Conservation (phyloP, 352 stramenopile species). For the Globisporangium nagaii region DNA sequence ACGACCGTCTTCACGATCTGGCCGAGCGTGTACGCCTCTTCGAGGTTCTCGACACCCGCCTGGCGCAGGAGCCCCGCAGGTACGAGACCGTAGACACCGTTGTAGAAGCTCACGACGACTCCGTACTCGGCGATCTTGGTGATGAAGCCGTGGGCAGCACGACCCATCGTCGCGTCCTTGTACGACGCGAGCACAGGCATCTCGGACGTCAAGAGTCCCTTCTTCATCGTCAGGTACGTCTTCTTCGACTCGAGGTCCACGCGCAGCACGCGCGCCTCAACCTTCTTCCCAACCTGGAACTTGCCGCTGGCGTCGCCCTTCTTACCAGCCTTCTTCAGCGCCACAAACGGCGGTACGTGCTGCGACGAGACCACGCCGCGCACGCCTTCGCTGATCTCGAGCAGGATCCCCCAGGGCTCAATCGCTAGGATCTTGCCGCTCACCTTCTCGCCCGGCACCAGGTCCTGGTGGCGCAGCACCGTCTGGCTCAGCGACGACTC, state of each 20-base stretch:
- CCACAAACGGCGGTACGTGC: slow-evolving; percentile 75
- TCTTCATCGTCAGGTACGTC: slow-evolving; percentile 89
- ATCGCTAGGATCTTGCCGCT: slow-evolving; percentile 78
- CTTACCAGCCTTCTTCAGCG: slow-evolving; percentile 53
- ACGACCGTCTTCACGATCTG: slow-evolving; percentile 85
- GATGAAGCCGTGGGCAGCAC: slow-evolving; percentile 88
- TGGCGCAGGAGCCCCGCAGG: slow-evolving; percentile 78
- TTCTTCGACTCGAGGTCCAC: slow-evolving; percentile 90
- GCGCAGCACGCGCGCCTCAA: slow-evolving; percentile 77
- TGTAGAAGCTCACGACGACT: slow-evolving; percentile 95
- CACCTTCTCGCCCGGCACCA: slow-evolving; percentile 69
- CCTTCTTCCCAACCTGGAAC: slow-evolving; percentile 72
- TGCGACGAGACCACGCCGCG: slow-evolving; percentile 63
- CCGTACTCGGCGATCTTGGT: slow-evolving; percentile 92
- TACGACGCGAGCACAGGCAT: slow-evolving; percentile 75
- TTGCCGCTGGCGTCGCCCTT: slow-evolving; percentile 61
- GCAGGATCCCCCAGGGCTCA: slow-evolving; percentile 77
- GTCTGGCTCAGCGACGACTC: slow-evolving; percentile 64
- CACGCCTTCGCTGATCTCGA: slow-evolving; percentile 85
- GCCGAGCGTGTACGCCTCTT: slow-evolving; percentile 79
- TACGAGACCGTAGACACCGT: slow-evolving; percentile 92
- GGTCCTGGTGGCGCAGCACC: slow-evolving; percentile 75
- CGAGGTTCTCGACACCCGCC: slow-evolving; percentile 77
- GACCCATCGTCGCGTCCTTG: slow-evolving; percentile 59
- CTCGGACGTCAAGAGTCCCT: slow-evolving; percentile 70